These are phyloP conservation scores for Pyrrhoderma noxium DNA, from an alignment of 1,284 basidiomycete genomes.

Conservation along the genomic window DNA sequence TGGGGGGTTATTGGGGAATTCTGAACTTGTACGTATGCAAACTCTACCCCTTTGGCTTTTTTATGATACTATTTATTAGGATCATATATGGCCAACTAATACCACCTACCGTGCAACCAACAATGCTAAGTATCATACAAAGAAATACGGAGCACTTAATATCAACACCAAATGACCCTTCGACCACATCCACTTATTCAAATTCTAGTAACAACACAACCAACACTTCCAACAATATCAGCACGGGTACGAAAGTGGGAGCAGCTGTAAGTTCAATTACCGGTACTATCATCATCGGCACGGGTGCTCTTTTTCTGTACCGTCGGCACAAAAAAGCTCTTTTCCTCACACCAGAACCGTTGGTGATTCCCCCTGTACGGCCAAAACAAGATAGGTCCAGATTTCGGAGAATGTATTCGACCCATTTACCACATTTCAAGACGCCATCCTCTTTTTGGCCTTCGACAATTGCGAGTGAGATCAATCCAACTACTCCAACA, in stretches of 20 bases:
- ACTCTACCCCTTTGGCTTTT: no score
- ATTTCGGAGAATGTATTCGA: slow-evolving; percentile 9
- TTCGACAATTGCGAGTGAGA: not conserved
- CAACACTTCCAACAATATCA: not conserved
- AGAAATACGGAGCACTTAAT: no score
- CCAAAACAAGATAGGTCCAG: not conserved
- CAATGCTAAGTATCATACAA: no score
- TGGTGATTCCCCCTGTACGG: not conserved
- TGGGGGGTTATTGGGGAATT: no score
- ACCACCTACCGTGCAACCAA: no score
- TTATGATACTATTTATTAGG: no score
- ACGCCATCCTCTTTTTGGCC: slow-evolving; percentile 11
- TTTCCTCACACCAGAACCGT: slow-evolving; percentile 4
- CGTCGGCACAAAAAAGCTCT: not conserved
- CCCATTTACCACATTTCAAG: slow-evolving; percentile 6
- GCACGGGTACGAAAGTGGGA: not conserved
- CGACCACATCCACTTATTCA: no score
- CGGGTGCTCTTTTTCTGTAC: not conserved
- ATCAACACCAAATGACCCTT: no score
- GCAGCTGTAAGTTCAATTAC: not conserved
- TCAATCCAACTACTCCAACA: not conserved
- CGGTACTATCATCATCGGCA: slow-evolving; percentile 5
- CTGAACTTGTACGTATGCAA: no score
- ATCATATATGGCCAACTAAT: no score
- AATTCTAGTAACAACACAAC: no score